These are phyloP conservation scores for Saturnispora gosingensis DNA, from an alignment of 805 yeast species.

Conservation along the genomic window DNA sequence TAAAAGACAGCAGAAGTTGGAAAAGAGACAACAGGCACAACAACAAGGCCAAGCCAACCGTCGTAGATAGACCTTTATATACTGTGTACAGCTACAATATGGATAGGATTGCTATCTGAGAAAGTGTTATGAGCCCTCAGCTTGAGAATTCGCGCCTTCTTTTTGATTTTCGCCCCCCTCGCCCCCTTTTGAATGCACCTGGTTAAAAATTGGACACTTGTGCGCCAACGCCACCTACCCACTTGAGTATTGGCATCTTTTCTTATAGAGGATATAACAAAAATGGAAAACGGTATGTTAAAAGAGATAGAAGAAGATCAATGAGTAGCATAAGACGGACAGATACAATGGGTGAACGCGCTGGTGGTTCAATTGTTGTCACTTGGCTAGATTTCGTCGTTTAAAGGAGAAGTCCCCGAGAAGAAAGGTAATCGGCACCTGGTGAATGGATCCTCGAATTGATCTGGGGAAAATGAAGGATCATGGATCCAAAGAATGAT, in stretches of 20 bases:
- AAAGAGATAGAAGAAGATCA: background rate
- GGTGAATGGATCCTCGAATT: background rate
- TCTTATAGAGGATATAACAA: background rate
- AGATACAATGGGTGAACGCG: background rate
- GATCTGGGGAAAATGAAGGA: background rate
- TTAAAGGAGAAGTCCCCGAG: background rate
- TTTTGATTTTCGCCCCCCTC: background rate
- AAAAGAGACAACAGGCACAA: conserved; percentile 21
- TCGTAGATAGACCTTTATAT: background rate
- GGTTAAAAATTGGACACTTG: background rate
- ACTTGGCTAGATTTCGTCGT: background rate
- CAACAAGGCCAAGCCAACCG: background rate
- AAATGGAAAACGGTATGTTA: conserved; percentile 10
- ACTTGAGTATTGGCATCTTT: background rate
- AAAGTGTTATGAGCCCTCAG: background rate
- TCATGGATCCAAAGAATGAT: too few relatives aligned
- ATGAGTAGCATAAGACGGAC: background rate
- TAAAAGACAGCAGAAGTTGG: conserved; percentile 33
- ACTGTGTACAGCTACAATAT: background rate
- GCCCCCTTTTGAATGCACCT: background rate
- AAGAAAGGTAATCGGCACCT: background rate
- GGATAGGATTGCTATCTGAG: background rate
- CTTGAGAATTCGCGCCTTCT: background rate
- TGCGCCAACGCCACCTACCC: conserved; percentile 1
- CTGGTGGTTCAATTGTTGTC: background rate